Conservation (phyloP, 1,139 yeast species). For the Hyphopichia burtonii region DNA sequence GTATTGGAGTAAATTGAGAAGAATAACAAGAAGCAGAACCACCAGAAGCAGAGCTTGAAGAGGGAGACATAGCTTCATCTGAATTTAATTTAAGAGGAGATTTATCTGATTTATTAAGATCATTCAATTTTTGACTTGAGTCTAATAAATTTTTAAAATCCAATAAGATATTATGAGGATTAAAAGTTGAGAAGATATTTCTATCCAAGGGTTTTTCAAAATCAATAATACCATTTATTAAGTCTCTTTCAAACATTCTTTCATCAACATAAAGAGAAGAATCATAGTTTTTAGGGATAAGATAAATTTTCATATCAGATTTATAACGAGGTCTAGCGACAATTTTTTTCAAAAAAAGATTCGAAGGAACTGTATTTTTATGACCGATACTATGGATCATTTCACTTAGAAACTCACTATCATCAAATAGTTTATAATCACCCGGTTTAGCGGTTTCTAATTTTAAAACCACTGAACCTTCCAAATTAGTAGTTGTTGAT, state of each 20-base stretch:
- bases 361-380: conserved; percentile 40
- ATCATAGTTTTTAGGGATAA: conserved; percentile 30
- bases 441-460: conserved; percentile 58
- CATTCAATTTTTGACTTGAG: background rate
- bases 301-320: conserved; percentile 48
- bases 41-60: no score
- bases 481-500: conserved; percentile 51
- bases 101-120: background rate
- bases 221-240: conserved; percentile 48
- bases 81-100: background rate
- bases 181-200: conserved; percentile 7
- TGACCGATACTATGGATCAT: conserved; percentile 40
- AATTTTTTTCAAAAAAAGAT: conserved; percentile 45
- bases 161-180: background rate
- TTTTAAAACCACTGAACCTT: conserved; percentile 50
- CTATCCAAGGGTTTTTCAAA: conserved; percentile 16
- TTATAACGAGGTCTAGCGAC: conserved; percentile 54
- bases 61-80: no score
- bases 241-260: conserved; percentile 52
- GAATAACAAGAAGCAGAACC: background rate
- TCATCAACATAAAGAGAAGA: conserved; percentile 48
- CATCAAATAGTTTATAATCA: conserved; percentile 48
- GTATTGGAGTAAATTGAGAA: background rate
- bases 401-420: conserved; percentile 43
- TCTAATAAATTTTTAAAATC: background rate